These are phyloP conservation scores for Bruguiera gymnorhiza DNA, from an alignment of 345 rosid species.

Conservation along the genomic window DNA sequence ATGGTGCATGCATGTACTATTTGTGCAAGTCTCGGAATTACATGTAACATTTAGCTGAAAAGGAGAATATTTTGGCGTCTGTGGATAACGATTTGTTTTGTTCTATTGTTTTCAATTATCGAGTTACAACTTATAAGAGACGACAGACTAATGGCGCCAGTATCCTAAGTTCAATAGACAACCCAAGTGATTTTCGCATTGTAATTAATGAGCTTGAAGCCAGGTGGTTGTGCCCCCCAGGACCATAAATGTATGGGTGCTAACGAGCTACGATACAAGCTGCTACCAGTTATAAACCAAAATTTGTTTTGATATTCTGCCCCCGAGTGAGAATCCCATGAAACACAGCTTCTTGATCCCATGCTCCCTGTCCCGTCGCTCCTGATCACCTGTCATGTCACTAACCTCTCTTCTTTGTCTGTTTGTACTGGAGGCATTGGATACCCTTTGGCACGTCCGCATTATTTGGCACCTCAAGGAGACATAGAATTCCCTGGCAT, in stretches of 20 bases:
- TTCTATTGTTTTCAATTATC: slow-evolving; percentile 11
- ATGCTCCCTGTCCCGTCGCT: neutral
- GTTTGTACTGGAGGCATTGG: slow-evolving; percentile 29
- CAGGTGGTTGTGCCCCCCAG: slow-evolving; percentile 5
- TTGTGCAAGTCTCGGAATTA: no score
- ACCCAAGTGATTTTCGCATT: neutral
- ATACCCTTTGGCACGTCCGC: slow-evolving; percentile 28
- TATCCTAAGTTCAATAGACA: neutral
- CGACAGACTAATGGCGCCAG: neutral
- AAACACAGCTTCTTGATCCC: no score
- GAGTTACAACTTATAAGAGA: neutral
- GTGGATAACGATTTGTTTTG: no score
- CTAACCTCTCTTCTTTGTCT: slow-evolving; percentile 22
- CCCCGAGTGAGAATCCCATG: slow-evolving; percentile 11
- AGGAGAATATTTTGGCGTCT: no score
- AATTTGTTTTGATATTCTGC: neutral
- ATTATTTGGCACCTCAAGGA: slow-evolving; percentile 16
- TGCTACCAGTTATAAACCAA: no score
- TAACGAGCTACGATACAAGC: neutral
- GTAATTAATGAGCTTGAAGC: neutral
- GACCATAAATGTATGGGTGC: neutral
- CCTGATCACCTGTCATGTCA: slow-evolving; percentile 22
- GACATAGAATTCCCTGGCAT: slow-evolving; percentile 17
- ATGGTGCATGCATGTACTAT: no score
- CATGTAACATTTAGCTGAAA: no score